Percentiles rank a stretch among this genome's conserved stretches.
Conservation (phyloP, 2,329 filamentous ascomycete species). For the Lachnellula subtilissima region DNA sequence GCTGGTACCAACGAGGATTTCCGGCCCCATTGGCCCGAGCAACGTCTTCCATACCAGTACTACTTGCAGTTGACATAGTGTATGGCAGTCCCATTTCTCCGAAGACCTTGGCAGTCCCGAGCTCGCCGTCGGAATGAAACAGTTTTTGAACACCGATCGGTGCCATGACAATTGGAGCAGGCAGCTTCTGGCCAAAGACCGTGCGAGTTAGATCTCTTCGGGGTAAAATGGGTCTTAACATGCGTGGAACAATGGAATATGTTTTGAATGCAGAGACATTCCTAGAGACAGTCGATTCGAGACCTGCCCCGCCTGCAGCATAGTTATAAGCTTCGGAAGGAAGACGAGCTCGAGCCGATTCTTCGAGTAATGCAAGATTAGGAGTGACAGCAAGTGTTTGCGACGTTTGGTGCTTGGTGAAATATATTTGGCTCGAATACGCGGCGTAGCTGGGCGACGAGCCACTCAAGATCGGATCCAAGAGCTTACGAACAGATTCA, state of each 20-base stretch:
- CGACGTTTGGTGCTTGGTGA: too few relatives aligned
- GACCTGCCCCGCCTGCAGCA: background rate
- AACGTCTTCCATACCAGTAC: slow-evolving; percentile 59
- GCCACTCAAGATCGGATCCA: too few relatives aligned
- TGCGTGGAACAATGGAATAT: slow-evolving; percentile 36
- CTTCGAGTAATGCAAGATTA: too few relatives aligned
- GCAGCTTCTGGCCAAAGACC: too few relatives aligned
- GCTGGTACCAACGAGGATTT: slow-evolving; percentile 37
- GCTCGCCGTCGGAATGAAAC: slow-evolving; percentile 59
- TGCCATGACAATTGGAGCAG: slow-evolving; percentile 43
- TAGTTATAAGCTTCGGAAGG: background rate
- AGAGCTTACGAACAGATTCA: too few relatives aligned
- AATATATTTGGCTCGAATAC: too few relatives aligned
- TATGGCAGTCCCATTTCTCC: slow-evolving; percentile 56
- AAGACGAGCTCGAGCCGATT: too few relatives aligned
- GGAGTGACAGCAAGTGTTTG: too few relatives aligned
- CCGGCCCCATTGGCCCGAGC: slow-evolving; percentile 51
- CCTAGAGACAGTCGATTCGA: background rate
- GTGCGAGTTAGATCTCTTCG: too few relatives aligned
- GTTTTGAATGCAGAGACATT: background rate
- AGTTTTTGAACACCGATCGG: slow-evolving; percentile 65
- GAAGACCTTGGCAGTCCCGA: slow-evolving; percentile 56
- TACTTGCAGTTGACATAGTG: slow-evolving; percentile 59
- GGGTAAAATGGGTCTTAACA: too few relatives aligned
- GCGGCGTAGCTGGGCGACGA: too few relatives aligned